Percentiles rank a stretch among this genome's conserved stretches.
Evolutionary conservation across 129 eudicot genomes (phyloP).

Genomic region (Chrysanthemum lavandulifolium): DNA sequence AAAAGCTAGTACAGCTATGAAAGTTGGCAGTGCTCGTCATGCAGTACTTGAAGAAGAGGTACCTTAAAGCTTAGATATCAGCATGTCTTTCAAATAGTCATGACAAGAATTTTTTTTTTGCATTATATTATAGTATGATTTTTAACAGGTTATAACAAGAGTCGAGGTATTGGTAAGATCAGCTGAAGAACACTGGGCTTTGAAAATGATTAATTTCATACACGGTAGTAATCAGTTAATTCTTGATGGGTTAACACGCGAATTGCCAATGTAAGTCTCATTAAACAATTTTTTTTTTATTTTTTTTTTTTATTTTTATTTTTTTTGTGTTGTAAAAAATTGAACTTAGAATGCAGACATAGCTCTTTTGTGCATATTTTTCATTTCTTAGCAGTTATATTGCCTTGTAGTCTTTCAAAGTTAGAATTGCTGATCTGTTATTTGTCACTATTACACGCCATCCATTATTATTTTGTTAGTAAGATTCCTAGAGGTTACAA

Average conservation of each 20-base stretch:
- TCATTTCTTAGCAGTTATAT: background rate
- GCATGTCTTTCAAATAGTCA: no score
- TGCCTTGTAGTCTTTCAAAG: background rate
- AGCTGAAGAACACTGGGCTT: conserved; percentile 80
- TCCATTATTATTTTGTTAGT: background rate
- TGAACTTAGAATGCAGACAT: background rate
- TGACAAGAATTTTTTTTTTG: no score
- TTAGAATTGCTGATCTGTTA: background rate
- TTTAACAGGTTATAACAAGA: conserved; percentile 59
- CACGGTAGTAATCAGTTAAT: conserved; percentile 62
- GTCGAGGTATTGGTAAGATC: conserved; percentile 53
- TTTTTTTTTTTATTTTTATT: background rate
- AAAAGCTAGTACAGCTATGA: conserved; percentile 63
- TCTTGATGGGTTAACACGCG: conserved; percentile 83
- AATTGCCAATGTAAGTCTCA: conserved; percentile 72
- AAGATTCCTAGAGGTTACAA: background rate
- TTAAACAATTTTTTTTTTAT: background rate
- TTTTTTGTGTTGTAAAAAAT: background rate
- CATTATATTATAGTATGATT: conserved; percentile 9
- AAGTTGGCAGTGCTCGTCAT: conserved; percentile 90
- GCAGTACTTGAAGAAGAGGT: conserved; percentile 80
- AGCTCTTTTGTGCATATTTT: background rate
- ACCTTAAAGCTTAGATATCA: background rate
- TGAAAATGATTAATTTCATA: conserved; percentile 72
- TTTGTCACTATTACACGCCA: background rate